Base-by-base conservation (phyloP, 2,329 filamentous ascomycete species). In the Sphaceloma murrayae region DNA sequence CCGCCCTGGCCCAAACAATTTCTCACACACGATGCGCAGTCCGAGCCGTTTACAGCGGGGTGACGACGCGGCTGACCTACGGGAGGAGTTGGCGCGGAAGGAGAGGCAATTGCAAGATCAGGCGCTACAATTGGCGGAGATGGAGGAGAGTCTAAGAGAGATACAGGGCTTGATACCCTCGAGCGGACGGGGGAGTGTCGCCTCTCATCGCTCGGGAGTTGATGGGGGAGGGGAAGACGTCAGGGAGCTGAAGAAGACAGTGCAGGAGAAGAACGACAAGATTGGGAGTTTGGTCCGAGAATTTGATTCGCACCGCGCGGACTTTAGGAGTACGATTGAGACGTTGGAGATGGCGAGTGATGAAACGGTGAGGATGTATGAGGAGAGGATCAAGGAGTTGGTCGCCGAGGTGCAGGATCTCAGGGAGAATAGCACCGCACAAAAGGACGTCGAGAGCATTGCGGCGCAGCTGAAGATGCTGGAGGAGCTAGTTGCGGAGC, bases 291-390 rank as follows among this genome's bases (percentile, higher is more conserved):
- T 98, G 53, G 96, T 88, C 1, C 78, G 85, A 6, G 91, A 98
- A 59, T 98, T 98, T 56, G 91, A 98, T 58, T 78, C 82, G 7
- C 89, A 98, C 60, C 77, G 91, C 47, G 89, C 91, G 13, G 91
- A 98, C 62, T 98, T 98, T 65, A 74, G 91, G 53, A 94, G 85
- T 62, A 98, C 91, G 13, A 91, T 98, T 49, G 91, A 98, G 64
- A 94, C 89, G 0, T 71, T 98, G 40, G 91, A 98, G 62, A 77
- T 96, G 67, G 93, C 91, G 2, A 94, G 87, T 58, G 84, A 87
- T 0, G 91, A 98, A 66, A 98, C 91, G 0, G 84, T 95, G 64
- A 76, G 89, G 18, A 89, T 98, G 10, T 98, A 98, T 59, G 91
- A 98, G 61, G 83, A 86, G 62, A 84, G 85, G 64, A 85, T 96